Percentiles rank a stretch among this genome's conserved stretches.
phyloP scores from a whole-genome alignment of 345 rosid species.

The Salix brachista region DNA sequence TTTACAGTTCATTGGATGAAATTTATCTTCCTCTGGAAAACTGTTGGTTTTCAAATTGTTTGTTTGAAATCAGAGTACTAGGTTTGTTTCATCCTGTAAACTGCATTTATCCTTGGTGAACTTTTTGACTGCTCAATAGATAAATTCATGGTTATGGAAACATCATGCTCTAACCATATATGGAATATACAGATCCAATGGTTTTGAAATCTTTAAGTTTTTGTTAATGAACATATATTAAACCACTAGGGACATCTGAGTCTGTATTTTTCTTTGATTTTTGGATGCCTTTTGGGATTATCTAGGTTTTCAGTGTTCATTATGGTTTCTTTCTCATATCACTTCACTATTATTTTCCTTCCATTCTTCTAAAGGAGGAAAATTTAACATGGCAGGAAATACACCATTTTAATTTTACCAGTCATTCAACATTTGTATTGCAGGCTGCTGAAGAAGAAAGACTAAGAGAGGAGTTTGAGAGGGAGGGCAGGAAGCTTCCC shows the following conservation, averaged over 20 bases:
- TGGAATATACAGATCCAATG: neutral
- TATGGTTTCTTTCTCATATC: neutral
- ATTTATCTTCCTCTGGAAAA: neutral
- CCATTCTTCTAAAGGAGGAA: neutral
- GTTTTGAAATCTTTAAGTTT: neutral
- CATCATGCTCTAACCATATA: neutral
- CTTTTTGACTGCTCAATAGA: neutral
- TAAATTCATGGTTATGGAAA: neutral
- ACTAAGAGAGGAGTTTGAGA: conserved; percentile 73
- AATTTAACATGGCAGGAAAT: too few species aligned
- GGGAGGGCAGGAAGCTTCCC: conserved; percentile 78
- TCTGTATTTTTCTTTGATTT: neutral
- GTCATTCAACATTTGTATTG: conserved; percentile 8
- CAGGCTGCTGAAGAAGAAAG: conserved; percentile 88
- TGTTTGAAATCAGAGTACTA: neutral
- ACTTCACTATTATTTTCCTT: neutral
- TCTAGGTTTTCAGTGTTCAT: neutral
- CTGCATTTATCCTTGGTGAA: neutral
- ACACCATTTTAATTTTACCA: neutral
- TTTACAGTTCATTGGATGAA: neutral
- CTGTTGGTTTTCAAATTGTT: neutral
- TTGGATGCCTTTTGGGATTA: neutral
- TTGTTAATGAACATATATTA: neutral
- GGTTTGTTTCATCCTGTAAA: neutral
- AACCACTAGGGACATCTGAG: neutral